Conservation (phyloP, 208 protist genomes). For the Leishmania major region DNA sequence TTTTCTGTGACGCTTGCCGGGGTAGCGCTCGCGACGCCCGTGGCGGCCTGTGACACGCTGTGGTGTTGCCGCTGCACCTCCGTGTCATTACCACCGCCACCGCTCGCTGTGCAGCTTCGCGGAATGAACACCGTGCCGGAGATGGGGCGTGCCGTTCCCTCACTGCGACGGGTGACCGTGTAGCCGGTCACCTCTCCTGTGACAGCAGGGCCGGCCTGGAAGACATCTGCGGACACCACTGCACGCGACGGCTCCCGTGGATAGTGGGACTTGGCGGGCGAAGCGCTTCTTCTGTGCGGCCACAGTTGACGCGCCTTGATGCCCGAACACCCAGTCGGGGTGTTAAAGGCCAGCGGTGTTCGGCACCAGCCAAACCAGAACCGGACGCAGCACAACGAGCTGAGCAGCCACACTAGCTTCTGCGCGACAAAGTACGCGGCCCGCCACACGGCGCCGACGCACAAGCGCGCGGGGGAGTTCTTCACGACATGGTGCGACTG, state of each 20-base stretch:
- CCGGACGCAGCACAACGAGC: slow-evolving; percentile 15
- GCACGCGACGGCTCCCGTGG: neutral
- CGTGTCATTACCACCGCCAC: neutral
- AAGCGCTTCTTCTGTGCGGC: neutral
- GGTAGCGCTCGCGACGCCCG: neutral
- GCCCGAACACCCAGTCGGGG: neutral
- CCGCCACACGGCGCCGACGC: neutral
- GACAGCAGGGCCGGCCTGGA: neutral
- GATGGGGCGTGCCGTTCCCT: neutral
- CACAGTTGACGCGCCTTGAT: too few species aligned
- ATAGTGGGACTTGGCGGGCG: neutral
- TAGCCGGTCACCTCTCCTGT: neutral
- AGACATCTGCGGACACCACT: neutral
- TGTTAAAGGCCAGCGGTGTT: neutral
- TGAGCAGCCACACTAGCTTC: slow-evolving; percentile 14
- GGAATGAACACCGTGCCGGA: neutral
- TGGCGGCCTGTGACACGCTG: neutral
- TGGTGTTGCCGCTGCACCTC: neutral
- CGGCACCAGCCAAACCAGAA: slow-evolving; percentile 18
- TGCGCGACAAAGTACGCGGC: neutral
- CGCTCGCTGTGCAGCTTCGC: neutral
- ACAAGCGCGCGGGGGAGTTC: neutral
- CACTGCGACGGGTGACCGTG: neutral
- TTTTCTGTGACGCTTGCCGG: neutral
- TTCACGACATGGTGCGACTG: neutral